These are phyloP conservation scores for Cymbidium sinense DNA, from an alignment of 106 monocot species.

Conservation along the genomic window DNA sequence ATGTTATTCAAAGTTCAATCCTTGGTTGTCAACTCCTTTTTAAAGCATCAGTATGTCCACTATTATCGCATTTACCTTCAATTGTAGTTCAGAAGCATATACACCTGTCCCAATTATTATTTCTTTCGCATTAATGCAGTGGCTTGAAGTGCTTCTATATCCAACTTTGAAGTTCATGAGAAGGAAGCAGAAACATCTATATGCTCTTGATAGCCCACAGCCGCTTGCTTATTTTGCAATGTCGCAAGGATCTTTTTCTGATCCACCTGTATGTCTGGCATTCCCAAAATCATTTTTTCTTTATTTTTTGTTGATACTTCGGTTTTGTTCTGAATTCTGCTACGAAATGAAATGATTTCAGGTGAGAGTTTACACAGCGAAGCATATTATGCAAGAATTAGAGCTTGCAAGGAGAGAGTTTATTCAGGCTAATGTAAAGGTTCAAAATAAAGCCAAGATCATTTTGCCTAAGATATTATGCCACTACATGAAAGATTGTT, in stretches of 20 bases:
- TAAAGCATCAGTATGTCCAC: conserved; percentile 29
- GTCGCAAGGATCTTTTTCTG: conserved; percentile 60
- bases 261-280: conserved; percentile 51
- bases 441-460: conserved; percentile 39
- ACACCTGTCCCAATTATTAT: background rate
- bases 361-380: conserved; percentile 59
- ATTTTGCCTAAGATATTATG: conserved; percentile 50
- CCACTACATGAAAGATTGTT: conserved; percentile 60
- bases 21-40: conserved; percentile 56
- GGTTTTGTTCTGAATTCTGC: background rate
- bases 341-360: conserved; percentile 15
- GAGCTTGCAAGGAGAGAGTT: conserved; percentile 58
- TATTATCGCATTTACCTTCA: background rate
- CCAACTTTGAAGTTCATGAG: conserved; percentile 29
- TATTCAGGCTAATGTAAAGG: conserved; percentile 36
- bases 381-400: conserved; percentile 40
- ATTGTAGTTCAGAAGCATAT: background rate
- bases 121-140: conserved; percentile 25
- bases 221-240: conserved; percentile 86
- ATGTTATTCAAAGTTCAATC: conserved; percentile 59
- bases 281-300: background rate
- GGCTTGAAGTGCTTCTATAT: conserved; percentile 24
- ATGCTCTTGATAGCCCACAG: conserved; percentile 49
- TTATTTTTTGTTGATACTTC: background rate
- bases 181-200: conserved; percentile 35